Percentiles rank a stretch among this genome's conserved stretches.
These are phyloP conservation scores for Pseudogymnoascus destructans DNA, from an alignment of 2,329 filamentous ascomycete genomes.

Conservation along the genomic window DNA sequence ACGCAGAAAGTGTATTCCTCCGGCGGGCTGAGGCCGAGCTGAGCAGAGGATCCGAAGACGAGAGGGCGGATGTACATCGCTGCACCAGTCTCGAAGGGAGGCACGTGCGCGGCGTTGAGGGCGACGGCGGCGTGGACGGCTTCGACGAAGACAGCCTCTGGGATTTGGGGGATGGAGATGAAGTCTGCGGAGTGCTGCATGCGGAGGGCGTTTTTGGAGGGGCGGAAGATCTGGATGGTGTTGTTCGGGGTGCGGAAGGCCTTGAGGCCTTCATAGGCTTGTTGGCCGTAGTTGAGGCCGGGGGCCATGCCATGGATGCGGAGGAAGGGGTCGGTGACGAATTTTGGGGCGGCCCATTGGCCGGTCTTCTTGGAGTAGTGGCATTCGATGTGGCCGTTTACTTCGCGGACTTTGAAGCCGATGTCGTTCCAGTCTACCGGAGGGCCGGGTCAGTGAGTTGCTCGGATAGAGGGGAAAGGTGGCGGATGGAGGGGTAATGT, in stretches of 20 bases:
- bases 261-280: conserved; percentile 97
- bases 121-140: conserved; percentile 70
- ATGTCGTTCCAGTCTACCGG: conserved; percentile 73
- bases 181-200: conserved; percentile 75
- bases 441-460: background rate
- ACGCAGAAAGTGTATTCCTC: conserved; percentile 89
- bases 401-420: conserved; percentile 86
- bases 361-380: conserved; percentile 63
- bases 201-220: conserved; percentile 68
- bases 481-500: conserved; percentile 2
- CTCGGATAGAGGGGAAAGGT: background rate
- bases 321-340: conserved; percentile 73
- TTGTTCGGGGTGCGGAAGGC: conserved; percentile 70
- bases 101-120: conserved; percentile 82
- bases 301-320: conserved; percentile 91
- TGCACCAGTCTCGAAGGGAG: conserved; percentile 75
- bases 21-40: conserved; percentile 73
- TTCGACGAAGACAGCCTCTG: conserved; percentile 60
- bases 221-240: conserved; percentile 75
- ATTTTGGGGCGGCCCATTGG: conserved; percentile 64
- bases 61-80: conserved; percentile 88
- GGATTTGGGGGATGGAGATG: conserved; percentile 71
- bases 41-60: conserved; percentile 74
- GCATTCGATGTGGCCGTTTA: conserved; percentile 89
- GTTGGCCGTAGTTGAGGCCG: conserved; percentile 90